Evolutionary conservation across 192 early-diverging fungal genomes (phyloP).

Genomic region (Rhizophagus prolifer): DNA sequence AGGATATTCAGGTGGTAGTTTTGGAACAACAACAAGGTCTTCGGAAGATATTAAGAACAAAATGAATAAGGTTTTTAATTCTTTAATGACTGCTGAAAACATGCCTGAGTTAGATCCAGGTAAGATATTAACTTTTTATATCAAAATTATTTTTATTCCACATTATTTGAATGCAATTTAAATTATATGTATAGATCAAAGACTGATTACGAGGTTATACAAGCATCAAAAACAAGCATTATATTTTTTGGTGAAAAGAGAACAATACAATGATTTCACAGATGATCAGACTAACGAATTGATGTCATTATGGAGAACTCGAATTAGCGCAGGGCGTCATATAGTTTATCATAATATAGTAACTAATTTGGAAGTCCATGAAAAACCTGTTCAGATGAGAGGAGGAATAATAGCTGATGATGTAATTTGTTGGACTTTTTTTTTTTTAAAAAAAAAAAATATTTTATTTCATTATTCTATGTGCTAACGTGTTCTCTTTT

Average conservation of each 20-base stretch:
- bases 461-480: background rate
- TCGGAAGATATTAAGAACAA: slow-evolving; percentile 46
- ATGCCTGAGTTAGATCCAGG: slow-evolving; percentile 57
- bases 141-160: background rate
- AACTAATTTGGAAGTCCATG: slow-evolving; percentile 43
- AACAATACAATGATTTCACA: slow-evolving; percentile 62
- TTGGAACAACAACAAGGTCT: slow-evolving; percentile 22
- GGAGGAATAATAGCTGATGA: slow-evolving; percentile 64
- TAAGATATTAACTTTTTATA: slow-evolving; percentile 22
- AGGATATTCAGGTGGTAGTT: slow-evolving; percentile 30
- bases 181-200: background rate
- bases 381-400: slow-evolving; percentile 47
- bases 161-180: background rate
- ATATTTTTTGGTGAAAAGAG: slow-evolving; percentile 74
- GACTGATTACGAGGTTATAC: slow-evolving; percentile 57
- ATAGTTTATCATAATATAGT: slow-evolving; percentile 49
- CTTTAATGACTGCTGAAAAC: slow-evolving; percentile 47
- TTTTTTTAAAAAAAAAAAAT: background rate
- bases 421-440: slow-evolving; percentile 24
- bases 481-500: background rate
- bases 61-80: slow-evolving; percentile 63
- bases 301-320: slow-evolving; percentile 43
- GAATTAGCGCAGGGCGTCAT: slow-evolving; percentile 38
- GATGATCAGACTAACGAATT: slow-evolving; percentile 46
- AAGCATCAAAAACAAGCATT: slow-evolving; percentile 84